Evolutionary conservation across 2,329 filamentous ascomycete species (phyloP).

Genomic region (Paecilomyces variotii): DNA sequence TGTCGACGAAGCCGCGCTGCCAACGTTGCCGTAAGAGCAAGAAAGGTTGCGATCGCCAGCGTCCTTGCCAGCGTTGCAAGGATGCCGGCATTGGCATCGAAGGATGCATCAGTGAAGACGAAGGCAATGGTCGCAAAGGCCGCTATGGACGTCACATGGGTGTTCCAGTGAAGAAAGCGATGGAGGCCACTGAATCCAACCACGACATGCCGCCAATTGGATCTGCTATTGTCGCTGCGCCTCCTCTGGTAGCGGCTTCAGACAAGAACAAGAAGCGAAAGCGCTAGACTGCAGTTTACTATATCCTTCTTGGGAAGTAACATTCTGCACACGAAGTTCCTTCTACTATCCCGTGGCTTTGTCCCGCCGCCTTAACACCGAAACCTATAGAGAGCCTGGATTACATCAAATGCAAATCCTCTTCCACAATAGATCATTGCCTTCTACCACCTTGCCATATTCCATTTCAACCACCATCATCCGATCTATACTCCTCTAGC

Average conservation of each 20-base stretch:
- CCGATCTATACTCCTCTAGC: not conserved
- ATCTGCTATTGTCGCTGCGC: constrained; percentile 19
- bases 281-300: constrained; percentile 34
- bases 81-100: constrained; percentile 91
- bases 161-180: constrained; percentile 54
- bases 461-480: not conserved
- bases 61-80: constrained; percentile 89
- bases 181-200: constrained; percentile 42
- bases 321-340: not conserved
- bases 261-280: constrained; percentile 66
- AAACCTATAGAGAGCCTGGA: not conserved
- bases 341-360: not conserved
- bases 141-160: constrained; percentile 71
- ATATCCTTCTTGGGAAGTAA: not conserved
- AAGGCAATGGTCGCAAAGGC: constrained; percentile 93
- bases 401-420: not conserved
- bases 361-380: not conserved
- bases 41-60: constrained; percentile 95
- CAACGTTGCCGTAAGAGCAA: constrained; percentile 99
- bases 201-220: constrained; percentile 41
- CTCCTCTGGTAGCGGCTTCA: constrained; percentile 24
- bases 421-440: not conserved
- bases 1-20: constrained; percentile 93
- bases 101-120: constrained; percentile 93
- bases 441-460: not conserved